These are phyloP conservation scores for Auricularia heimuer DNA, from an alignment of 768 basidiomycete genomes.

Conservation along the genomic window DNA sequence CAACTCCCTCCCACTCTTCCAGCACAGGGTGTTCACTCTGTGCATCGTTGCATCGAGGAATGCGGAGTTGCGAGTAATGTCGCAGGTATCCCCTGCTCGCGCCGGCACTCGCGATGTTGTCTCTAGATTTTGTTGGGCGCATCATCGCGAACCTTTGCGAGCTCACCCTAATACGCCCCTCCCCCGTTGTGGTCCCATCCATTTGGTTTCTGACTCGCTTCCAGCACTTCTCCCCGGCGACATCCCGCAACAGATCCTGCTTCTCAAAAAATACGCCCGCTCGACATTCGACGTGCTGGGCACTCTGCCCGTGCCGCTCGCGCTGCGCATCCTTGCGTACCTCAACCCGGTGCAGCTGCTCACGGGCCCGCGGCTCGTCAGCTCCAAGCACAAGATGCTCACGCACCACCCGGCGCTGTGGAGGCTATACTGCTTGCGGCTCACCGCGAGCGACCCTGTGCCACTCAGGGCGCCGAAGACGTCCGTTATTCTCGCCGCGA, in stretches of 20 bases:
- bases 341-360: slow-evolving; percentile 55
- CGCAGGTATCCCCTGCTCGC: no score
- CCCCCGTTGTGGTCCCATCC: slow-evolving; percentile 9
- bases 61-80: no score
- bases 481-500: neutral
- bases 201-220: slow-evolving; percentile 6
- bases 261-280: slow-evolving; percentile 74
- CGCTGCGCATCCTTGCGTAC: slow-evolving; percentile 50
- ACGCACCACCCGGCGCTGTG: slow-evolving; percentile 62
- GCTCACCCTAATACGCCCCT: neutral
- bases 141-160: no score
- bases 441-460: slow-evolving; percentile 63
- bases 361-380: slow-evolving; percentile 23
- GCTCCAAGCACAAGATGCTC: slow-evolving; percentile 34
- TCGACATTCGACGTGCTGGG: slow-evolving; percentile 79
- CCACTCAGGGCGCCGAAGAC: slow-evolving; percentile 46
- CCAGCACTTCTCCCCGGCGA: slow-evolving; percentile 75
- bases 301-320: slow-evolving; percentile 54
- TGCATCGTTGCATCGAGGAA: no score
- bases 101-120: no score
- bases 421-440: slow-evolving; percentile 62
- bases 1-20: no score
- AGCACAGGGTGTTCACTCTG: no score
- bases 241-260: slow-evolving; percentile 71
- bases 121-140: no score